Evolutionary conservation across 495 filamentous ascomycete genomes (phyloP).

Genomic region (Lasiosphaeria hispida): DNA sequence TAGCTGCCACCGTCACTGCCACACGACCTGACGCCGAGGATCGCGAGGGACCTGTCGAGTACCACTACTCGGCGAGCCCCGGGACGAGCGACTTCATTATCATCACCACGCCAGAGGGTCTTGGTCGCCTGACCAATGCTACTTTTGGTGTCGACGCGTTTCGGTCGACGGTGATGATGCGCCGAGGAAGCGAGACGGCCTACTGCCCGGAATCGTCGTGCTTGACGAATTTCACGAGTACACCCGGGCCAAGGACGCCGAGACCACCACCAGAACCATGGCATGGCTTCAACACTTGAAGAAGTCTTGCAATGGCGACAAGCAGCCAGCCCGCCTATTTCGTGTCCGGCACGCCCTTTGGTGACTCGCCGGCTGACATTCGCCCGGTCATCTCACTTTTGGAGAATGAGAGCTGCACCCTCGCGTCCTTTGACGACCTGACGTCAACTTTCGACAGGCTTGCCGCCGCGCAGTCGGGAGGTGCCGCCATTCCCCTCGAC

Average conservation of each 20-base stretch:
- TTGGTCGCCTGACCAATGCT: slow-evolving; percentile 1
- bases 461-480: neutral
- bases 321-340: slow-evolving; percentile 17
- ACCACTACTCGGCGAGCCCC: slow-evolving; percentile 7
- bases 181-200: slow-evolving; percentile 11
- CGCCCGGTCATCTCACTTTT: slow-evolving; percentile 15
- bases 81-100: slow-evolving; percentile 21
- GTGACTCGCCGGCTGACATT: slow-evolving; percentile 19
- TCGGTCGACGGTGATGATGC: neutral
- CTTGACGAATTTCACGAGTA: slow-evolving; percentile 34
- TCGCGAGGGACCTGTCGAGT: neutral
- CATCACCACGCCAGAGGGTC: slow-evolving; percentile 13
- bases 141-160: slow-evolving; percentile 9
- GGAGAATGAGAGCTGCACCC: slow-evolving; percentile 9
- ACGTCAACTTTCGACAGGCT: slow-evolving; percentile 10
- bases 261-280: neutral
- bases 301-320: neutral
- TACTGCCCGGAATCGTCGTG: slow-evolving; percentile 25
- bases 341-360: slow-evolving; percentile 29
- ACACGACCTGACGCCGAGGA: no score
- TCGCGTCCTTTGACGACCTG: slow-evolving; percentile 12
- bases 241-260: neutral
- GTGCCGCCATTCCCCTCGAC: neutral
- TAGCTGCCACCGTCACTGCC: slow-evolving; percentile 7
- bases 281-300: slow-evolving; percentile 25